These are phyloP conservation scores for Panicum hallii DNA, from an alignment of 202 grass and related monocot species.

Conservation along the genomic window DNA sequence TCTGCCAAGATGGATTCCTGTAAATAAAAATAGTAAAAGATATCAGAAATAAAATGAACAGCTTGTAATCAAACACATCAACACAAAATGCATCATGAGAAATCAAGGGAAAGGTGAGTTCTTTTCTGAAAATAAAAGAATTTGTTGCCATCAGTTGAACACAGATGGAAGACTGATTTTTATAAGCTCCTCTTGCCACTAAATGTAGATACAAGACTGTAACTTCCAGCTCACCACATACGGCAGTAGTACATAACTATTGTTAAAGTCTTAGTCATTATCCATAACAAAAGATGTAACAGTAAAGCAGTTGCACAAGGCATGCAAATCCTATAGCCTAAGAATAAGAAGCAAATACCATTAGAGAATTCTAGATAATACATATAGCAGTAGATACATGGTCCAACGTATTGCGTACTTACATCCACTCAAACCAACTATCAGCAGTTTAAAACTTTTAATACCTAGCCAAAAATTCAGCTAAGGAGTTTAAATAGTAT, in stretches of 20 bases:
- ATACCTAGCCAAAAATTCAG: conserved; percentile 9
- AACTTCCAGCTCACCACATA: conserved; percentile 28
- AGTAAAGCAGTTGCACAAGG: neutral
- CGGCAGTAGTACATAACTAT: neutral
- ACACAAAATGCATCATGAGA: conserved; percentile 36
- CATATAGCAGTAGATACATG: conserved; percentile 13
- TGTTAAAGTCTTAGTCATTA: conserved; percentile 4
- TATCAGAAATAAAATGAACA: conserved; percentile 38
- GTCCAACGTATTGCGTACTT: neutral
- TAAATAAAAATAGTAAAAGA: conserved; percentile 42
- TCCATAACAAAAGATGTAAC: conserved; percentile 10
- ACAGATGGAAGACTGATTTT: conserved; percentile 22
- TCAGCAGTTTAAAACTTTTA: conserved; percentile 10
- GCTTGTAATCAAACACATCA: conserved; percentile 35
- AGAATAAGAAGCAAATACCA: neutral
- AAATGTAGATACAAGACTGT: conserved; percentile 4
- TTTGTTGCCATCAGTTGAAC: neutral
- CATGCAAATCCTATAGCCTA: conserved; percentile 19
- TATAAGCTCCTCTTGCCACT: conserved; percentile 1
- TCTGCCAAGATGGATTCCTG: conserved; percentile 86
- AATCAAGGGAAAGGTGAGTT: conserved; percentile 16
- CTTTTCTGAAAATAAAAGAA: neutral
- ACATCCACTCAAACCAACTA: conserved; percentile 10
- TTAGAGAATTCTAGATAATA: neutral
- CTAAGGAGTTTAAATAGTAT: neutral